Evolutionary conservation across 2,329 filamentous ascomycete genomes (phyloP).

Genomic region (Neopestalotiopsis sp.): DNA sequence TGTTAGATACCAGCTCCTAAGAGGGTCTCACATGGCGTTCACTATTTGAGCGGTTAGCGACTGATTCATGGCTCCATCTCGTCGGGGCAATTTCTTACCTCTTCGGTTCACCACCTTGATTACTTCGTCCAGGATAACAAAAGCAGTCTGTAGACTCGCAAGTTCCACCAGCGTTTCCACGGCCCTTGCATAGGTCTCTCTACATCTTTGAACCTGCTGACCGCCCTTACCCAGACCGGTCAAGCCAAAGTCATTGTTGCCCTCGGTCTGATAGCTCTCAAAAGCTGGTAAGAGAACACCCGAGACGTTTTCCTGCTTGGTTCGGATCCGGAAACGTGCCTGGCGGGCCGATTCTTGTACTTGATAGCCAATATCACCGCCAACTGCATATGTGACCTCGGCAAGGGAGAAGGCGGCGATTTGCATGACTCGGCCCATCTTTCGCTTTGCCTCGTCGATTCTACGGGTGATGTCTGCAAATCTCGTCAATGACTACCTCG

Average conservation of each 20-base stretch:
- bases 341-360: conserved; percentile 95
- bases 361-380: conserved; percentile 94
- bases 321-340: conserved; percentile 89
- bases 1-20: no score
- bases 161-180: conserved; percentile 96
- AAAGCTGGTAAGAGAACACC: conserved; percentile 94
- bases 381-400: conserved; percentile 96
- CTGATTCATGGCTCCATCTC: neutral
- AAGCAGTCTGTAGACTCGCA: conserved; percentile 94
- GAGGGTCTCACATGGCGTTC: conserved; percentile 77
- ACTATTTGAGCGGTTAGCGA: conserved; percentile 55
- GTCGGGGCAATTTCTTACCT: conserved; percentile 57
- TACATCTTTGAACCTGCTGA: conserved; percentile 92
- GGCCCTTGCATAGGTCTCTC: conserved; percentile 94
- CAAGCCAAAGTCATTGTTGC: conserved; percentile 93
- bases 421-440: conserved; percentile 99
- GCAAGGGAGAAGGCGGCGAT: conserved; percentile 97
- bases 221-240: conserved; percentile 96
- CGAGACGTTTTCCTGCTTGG: conserved; percentile 98
- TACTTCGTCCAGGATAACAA: conserved; percentile 96
- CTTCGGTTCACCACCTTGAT: conserved; percentile 99
- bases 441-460: conserved; percentile 98
- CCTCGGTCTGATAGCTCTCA: conserved; percentile 87
- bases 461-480: conserved; percentile 85
- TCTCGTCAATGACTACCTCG: neutral